Base-by-base conservation (phyloP, 805 yeast genomes). In the Ogataea saltuana region DNA sequence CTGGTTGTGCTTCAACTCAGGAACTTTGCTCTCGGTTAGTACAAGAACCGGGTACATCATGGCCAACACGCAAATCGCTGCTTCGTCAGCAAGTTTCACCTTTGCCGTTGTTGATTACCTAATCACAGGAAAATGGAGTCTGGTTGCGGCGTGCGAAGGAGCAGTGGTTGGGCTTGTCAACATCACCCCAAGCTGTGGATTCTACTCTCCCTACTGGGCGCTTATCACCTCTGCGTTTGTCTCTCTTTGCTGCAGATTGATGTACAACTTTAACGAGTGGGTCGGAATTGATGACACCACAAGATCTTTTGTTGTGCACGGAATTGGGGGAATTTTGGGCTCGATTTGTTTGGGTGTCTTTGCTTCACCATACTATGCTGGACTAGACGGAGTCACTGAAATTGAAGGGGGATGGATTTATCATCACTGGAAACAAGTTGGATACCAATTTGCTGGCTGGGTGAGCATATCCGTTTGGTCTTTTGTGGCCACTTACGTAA, bases 51-150 rank as follows among this genome's bases (percentile, higher is more conserved):
- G 73, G 25, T 71, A 71, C 56, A 71, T 71, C 37, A 66, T 70
- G 61, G 64, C 69, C 41, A 72, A 72, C 53, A 77, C 83, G 4
- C 71, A 76, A 50, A 55, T 77, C 13, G 77, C 80, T 0, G 78
- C 81, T 1, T 61, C 75, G 1, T 62, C 65, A 46, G 81, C 80
- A 5, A 67, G 70, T 20, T 48, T 73, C 28, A 57, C 74, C 3
- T 78, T 74, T 63, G 67, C 71, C 22, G 39, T 64, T 2, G 59
- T 69, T 37, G 82, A 78, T 57, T 67, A 59, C 41, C 19, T 66
- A 8, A 28, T 65, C 18, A 66, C 73, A 3, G 68, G 73, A 4
- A 70, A 64, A 43, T 72, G 66, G 61, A 69, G 75, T 8, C 20
- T 69, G 36, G 51, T 61, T 34, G 70, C 74, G 0, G 75, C 75